Percentiles rank a stretch among this genome's conserved stretches.
Conservation (phyloP, 768 basidiomycete species). For the Paxillus rubicundulus region DNA sequence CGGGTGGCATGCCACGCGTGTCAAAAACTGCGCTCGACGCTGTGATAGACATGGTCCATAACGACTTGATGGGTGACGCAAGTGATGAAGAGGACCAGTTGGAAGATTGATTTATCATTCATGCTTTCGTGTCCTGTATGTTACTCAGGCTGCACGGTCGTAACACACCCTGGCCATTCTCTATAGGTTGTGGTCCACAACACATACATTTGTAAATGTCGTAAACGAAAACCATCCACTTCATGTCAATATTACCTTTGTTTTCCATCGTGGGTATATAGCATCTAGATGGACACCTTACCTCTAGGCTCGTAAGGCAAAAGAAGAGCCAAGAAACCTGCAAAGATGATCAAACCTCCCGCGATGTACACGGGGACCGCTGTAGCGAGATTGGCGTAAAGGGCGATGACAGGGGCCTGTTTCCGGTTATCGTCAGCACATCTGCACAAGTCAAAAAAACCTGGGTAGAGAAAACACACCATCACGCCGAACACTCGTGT, state of each 20-base stretch:
- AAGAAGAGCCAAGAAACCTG: conserved; percentile 57
- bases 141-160: background rate
- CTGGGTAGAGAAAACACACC: conserved; percentile 36
- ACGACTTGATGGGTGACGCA: conserved; percentile 43
- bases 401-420: conserved; percentile 69
- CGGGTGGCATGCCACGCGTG: conserved; percentile 68
- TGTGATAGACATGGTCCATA: conserved; percentile 60
- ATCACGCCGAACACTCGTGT: conserved; percentile 67
- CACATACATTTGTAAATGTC: background rate
- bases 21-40: conserved; percentile 64
- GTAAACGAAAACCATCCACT: background rate
- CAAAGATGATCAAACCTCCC: conserved; percentile 58
- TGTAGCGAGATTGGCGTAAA: conserved; percentile 63
- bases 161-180: too few relatives aligned
- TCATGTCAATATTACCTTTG: background rate
- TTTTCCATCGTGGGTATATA: background rate
- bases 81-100: conserved; percentile 48
- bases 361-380: conserved; percentile 72
- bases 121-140: background rate
- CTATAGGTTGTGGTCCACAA: background rate
- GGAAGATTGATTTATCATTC: conserved; percentile 34
- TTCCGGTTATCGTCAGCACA: background rate
- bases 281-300: conserved; percentile 58
- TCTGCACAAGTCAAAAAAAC: background rate
- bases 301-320: conserved; percentile 76